These are phyloP conservation scores for Chamaecrista fasciculata DNA, from an alignment of 306 rosid species.

Conservation along the genomic window DNA sequence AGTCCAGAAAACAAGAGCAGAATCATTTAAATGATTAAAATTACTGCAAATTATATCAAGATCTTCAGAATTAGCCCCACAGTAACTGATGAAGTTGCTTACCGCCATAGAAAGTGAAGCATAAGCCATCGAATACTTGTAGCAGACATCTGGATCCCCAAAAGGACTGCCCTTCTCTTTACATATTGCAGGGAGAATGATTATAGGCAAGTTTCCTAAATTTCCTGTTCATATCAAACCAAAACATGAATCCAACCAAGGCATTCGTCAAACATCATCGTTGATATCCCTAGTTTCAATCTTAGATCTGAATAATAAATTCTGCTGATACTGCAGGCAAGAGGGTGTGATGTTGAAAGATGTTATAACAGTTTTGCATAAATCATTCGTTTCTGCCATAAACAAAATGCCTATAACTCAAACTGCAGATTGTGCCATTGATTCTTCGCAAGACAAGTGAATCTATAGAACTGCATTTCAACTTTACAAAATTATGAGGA, in stretches of 20 bases:
- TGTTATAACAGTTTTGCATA: not conserved
- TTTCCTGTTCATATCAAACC: conserved; percentile 42
- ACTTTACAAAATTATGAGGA: not conserved
- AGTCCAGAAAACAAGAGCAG: not conserved
- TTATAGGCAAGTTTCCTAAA: conserved; percentile 47
- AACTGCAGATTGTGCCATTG: not conserved
- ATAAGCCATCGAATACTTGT: conserved; percentile 48
- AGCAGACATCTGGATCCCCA: conserved; percentile 42
- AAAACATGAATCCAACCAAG: conserved; percentile 26
- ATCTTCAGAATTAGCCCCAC: not conserved
- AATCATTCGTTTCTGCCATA: not conserved
- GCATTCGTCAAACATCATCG: not conserved
- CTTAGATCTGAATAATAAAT: not conserved
- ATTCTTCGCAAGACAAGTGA: not conserved
- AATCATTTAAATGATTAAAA: not conserved
- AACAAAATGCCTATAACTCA: not conserved
- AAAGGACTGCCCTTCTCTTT: conserved; percentile 55
- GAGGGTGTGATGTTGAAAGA: not conserved
- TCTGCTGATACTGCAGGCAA: not conserved
- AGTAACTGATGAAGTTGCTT: conserved; percentile 24
- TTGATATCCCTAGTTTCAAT: not conserved
- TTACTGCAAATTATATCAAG: not conserved
- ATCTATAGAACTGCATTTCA: too few relatives aligned
- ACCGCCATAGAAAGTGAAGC: conserved; percentile 66
- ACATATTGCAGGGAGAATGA: conserved; percentile 49